Evolutionary conservation across 1,284 basidiomycete genomes (phyloP).

Genomic region (Malassezia sp.): DNA sequence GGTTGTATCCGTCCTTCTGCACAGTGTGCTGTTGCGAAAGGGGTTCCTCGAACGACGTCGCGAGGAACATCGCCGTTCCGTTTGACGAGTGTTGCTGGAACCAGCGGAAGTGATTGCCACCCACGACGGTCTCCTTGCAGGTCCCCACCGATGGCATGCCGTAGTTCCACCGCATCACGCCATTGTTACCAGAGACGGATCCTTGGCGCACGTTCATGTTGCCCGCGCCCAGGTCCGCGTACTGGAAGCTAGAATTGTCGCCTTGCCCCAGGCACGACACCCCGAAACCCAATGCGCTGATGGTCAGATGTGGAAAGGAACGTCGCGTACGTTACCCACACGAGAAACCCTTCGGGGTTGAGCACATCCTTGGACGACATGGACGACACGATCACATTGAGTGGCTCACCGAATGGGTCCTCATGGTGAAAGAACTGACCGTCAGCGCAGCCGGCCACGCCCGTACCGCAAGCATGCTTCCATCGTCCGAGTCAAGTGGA

Average conservation of each 20-base stretch:
- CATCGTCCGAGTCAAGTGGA: constrained; percentile 4
- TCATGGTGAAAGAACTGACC: neutral
- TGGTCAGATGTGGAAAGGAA: constrained; percentile 7
- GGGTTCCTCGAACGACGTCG: constrained; percentile 46
- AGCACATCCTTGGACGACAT: constrained; percentile 29
- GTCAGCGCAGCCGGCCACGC: neutral
- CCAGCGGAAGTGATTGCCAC: constrained; percentile 82
- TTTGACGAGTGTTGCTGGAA: constrained; percentile 59
- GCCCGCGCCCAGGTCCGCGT: constrained; percentile 34
- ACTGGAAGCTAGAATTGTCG: constrained; percentile 27
- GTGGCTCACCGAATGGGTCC: constrained; percentile 29
- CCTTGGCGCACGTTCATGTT: constrained; percentile 27
- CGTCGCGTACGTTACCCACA: constrained; percentile 31
- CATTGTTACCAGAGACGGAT: constrained; percentile 29
- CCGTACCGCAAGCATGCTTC: constrained; percentile 11
- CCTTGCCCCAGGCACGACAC: constrained; percentile 43
- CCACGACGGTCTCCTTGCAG: constrained; percentile 62
- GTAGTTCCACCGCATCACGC: constrained; percentile 37
- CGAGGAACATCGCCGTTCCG: constrained; percentile 70
- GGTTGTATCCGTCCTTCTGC: constrained; percentile 31
- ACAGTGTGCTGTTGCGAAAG: constrained; percentile 27
- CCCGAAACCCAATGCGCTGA: constrained; percentile 38
- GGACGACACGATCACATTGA: constrained; percentile 41
- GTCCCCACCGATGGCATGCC: constrained; percentile 25
- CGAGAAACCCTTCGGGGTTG: constrained; percentile 35